These are phyloP conservation scores for Gaeumannomyces tritici DNA, from an alignment of 2,329 filamentous ascomycete species.

Conservation along the genomic window DNA sequence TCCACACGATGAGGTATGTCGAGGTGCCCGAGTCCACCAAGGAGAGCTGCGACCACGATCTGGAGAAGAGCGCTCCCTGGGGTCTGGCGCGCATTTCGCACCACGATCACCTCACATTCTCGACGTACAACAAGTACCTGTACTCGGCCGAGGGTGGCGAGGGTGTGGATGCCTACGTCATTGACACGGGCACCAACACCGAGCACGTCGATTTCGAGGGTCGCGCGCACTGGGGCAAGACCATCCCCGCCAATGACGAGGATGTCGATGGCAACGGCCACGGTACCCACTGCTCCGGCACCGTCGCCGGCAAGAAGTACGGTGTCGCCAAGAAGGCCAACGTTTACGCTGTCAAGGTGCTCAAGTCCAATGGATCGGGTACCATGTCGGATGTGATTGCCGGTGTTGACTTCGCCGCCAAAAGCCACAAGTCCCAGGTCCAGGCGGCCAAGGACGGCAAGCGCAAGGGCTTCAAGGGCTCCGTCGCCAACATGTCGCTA, in stretches of 20 bases:
- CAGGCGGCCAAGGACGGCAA: constrained; percentile 80
- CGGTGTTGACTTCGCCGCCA: constrained; percentile 91
- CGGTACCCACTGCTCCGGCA: constrained; percentile 98
- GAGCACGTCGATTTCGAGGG: constrained; percentile 97
- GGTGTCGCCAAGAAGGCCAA: constrained; percentile 99
- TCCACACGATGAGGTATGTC: constrained; percentile 62
- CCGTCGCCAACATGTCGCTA: constrained; percentile 97
- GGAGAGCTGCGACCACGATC: constrained; percentile 42
- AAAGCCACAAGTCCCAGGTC: constrained; percentile 66
- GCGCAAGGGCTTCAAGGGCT: constrained; percentile 97
- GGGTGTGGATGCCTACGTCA: constrained; percentile 97
- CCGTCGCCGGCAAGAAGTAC: constrained; percentile 96
- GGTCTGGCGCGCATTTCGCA: constrained; percentile 97
- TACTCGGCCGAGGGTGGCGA: constrained; percentile 85
- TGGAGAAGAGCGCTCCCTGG: constrained; percentile 95
- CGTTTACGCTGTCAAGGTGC: constrained; percentile 95
- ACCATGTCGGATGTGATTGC: constrained; percentile 99
- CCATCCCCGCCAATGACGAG: constrained; percentile 73
- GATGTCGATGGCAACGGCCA: constrained; percentile 96
- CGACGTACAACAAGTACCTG: constrained; percentile 96
- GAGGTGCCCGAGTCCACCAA: constrained; percentile 20
- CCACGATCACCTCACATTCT: constrained; percentile 76
- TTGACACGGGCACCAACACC: constrained; percentile 92
- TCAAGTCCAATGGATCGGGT: constrained; percentile 92
- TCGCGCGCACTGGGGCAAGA: constrained; percentile 94